Evolutionary conservation across 352 stramenopile species (phyloP), one percentile per base, ranked within the genome.

Genomic region (Peronospora belbahrii): DNA sequence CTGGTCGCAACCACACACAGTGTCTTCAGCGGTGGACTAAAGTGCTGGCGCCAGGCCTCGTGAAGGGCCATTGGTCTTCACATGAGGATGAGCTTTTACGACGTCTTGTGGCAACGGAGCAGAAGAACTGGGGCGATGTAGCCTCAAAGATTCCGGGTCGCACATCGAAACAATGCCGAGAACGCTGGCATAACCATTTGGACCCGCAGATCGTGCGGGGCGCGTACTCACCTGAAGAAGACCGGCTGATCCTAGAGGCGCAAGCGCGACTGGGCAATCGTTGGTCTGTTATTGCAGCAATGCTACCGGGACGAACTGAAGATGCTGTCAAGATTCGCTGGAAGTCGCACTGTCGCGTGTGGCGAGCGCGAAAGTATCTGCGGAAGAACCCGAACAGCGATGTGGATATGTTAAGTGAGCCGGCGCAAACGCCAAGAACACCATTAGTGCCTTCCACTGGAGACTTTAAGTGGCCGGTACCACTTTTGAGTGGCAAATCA

Each of bases 251-350:
- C 28, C 41, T 92, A 3, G 74, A 91, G 38, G 78, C 89, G 10
- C 85, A 96, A 52, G 67, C 80, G 34, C 66, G 71, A 9, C 66
- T 94, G 36, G 87, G 87, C 41, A 95, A 94, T 41, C 80, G 83
- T 22, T 96, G 87, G 87, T 95, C 86, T 2, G 75, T 91, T 10
- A 95, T 96, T 40, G 87, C 87, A 0, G 75, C 78, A 15, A 87
- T 91, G 69, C 65, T 96, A 18, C 77, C 78, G 0, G 87, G 87
- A 2, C 70, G 87, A 28, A 95, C 84, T 0, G 86, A 96, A 52
- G 91, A 96, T 48, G 78, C 80, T 9, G 81, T 96, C 46, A 96
- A 96, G 79, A 96, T 95, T 61, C 79, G 83, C 32, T 96, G 85
- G 85, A 96, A 96, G 55, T 89, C 80, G 44, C 59, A 91, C 49